Evolutionary conservation across 352 stramenopile species (phyloP), one percentile per base, ranked within the genome.

Genomic region (Saprolegnia parasitica): DNA sequence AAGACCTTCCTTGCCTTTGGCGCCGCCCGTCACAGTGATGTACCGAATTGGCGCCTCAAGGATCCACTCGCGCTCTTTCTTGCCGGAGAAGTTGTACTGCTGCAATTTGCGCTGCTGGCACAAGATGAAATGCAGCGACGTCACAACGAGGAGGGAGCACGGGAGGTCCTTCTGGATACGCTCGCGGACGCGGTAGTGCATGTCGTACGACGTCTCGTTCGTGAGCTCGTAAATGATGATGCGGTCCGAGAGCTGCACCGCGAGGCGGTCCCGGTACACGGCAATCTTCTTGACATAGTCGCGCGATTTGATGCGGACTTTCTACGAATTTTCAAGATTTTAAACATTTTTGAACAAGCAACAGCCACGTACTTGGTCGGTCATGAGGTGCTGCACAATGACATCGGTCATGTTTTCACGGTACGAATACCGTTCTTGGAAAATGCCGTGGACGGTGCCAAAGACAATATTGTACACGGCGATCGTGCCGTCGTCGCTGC

Each of bases 271-370:
- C 56, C 83, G 87, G 72, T 98, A 98, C 5, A 98, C 79, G 16
- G 90, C 95, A 42, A 98, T 86, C 73, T 97, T 96, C 74, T 96
- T 95, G 71, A 98, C 91, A 68, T 92, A 96, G 74, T 98, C 94
- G n/a, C 89, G 81, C 5, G 86, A 97, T 75, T 97, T 97, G 75
- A 98, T 98, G 55, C 88, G 83, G 60, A 98, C 93, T 72, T 98
- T 97, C 71, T 68, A 61, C 4, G 63, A 57, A 6, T 29, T 45
- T n/a, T 39, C 18, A 24, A 18, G 9, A 21, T 23, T n/a, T 21
- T 5, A 63, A 5, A 5, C 23, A 64, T 64, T 15, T 64, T 24
- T 42, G 21, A 35, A 26, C 50, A n/a, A 58, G 32, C 16, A n/a
- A n/a, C n/a, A n/a, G n/a, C n/a, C n/a, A n/a, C 18, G 29, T 66